Percentiles rank a stretch among this genome's conserved stretches.
Conservation (phyloP, 257 asterid genomes). For the Gentiana macrophylla region DNA sequence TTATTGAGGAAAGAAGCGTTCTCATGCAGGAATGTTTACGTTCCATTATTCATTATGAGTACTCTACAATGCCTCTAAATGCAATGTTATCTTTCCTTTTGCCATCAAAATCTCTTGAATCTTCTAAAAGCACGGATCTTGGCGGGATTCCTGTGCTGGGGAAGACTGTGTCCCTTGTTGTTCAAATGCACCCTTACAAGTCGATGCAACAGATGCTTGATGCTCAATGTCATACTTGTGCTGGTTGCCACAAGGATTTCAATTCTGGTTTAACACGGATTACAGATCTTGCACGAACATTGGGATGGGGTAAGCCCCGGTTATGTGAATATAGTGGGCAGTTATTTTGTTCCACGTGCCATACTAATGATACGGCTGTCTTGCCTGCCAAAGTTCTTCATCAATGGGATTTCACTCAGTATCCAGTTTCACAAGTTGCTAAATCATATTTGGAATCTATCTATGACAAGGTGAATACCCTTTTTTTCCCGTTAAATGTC, state of each 20-base stretch:
- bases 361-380: slow-evolving; percentile 71
- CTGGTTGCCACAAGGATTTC: slow-evolving; percentile 73
- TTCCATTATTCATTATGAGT: slow-evolving; percentile 43
- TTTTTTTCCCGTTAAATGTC: too few species aligned
- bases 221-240: slow-evolving; percentile 76
- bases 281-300: slow-evolving; percentile 51
- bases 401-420: slow-evolving; percentile 76
- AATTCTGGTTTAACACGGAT: slow-evolving; percentile 61
- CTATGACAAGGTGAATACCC: slow-evolving; percentile 53
- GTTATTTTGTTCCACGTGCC: slow-evolving; percentile 82
- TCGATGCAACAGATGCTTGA: slow-evolving; percentile 70
- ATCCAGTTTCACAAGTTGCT: slow-evolving; percentile 83
- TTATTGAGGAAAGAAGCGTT: slow-evolving; percentile 61
- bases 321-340: slow-evolving; percentile 87
- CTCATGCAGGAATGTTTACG: slow-evolving; percentile 88
- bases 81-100: slow-evolving; percentile 57
- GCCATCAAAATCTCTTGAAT: slow-evolving; percentile 39
- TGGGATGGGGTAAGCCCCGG: slow-evolving; percentile 98
- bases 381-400: slow-evolving; percentile 91
- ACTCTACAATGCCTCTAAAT: slow-evolving; percentile 29
- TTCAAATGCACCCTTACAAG: slow-evolving; percentile 46
- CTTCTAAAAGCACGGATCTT: slow-evolving; percentile 15
- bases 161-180: slow-evolving; percentile 69
- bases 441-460: slow-evolving; percentile 87
- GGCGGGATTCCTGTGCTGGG: slow-evolving; percentile 46